Conservation (phyloP, 2,329 filamentous ascomycete genomes). For the Xylariaceae sp. region DNA sequence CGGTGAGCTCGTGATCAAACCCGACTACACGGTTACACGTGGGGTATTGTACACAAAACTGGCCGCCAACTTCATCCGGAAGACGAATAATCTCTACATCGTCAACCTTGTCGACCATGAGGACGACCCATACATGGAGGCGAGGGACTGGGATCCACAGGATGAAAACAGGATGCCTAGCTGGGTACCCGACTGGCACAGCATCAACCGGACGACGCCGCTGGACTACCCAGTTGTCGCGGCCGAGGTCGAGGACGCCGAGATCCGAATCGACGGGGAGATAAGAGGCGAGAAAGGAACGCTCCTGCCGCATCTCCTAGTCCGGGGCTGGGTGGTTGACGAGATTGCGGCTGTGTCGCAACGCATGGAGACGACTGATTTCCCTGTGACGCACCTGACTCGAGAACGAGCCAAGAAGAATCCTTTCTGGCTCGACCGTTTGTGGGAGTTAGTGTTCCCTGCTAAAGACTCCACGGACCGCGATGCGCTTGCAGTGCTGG, state of each 20-base stretch:
- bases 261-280: slow-evolving; percentile 6
- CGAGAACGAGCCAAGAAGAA: slow-evolving; percentile 9
- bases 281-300: not conserved
- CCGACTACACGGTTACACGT: slow-evolving; percentile 12
- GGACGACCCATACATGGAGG: not conserved
- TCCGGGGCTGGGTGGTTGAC: slow-evolving; percentile 11
- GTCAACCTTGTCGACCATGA: slow-evolving; percentile 16
- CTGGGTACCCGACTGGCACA: slow-evolving; percentile 18
- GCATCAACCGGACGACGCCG: slow-evolving; percentile 16
- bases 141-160: slow-evolving; percentile 9
- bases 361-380: slow-evolving; percentile 18
- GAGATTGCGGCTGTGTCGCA: slow-evolving; percentile 12
- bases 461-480: not conserved
- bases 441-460: slow-evolving; percentile 10
- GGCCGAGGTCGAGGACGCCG: slow-evolving; percentile 2
- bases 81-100: slow-evolving; percentile 13
- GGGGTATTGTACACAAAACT: slow-evolving; percentile 12
- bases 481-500: slow-evolving; percentile 7
- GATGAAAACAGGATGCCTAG: slow-evolving; percentile 15
- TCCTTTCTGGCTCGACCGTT: slow-evolving; percentile 13
- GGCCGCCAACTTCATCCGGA: slow-evolving; percentile 6
- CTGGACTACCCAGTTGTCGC: slow-evolving; percentile 5
- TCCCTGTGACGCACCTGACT: slow-evolving; percentile 7
- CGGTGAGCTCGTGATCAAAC: slow-evolving; percentile 5
- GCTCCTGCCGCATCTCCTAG: slow-evolving; percentile 7